A percentile compares a stretch with the other conserved stretches of the same genome.
Evolutionary conservation across 805 yeast genomes (phyloP).

Genomic region (Candida khao-thaluensis): DNA sequence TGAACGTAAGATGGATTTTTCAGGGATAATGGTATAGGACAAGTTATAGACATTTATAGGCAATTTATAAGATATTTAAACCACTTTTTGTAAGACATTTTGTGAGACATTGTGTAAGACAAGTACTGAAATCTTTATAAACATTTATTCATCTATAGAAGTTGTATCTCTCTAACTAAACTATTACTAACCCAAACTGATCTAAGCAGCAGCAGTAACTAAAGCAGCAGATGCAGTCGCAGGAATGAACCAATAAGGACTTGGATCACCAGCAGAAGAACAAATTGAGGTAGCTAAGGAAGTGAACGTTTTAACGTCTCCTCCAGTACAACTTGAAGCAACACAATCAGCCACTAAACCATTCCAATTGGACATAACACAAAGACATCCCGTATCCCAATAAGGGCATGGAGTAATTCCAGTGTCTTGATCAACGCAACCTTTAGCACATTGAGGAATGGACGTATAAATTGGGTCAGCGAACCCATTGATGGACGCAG

Average conservation of each 20-base stretch:
- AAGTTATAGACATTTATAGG: too few species aligned
- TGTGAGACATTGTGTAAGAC: too few species aligned
- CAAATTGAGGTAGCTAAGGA: conserved; percentile 29
- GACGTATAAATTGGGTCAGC: conserved; percentile 34
- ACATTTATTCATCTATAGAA: too few species aligned
- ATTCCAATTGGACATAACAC: conserved; percentile 38
- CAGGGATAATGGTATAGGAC: too few species aligned
- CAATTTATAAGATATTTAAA: too few species aligned
- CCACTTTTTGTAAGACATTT: too few species aligned
- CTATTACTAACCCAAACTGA: too few species aligned
- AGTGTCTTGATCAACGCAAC: conserved; percentile 31
- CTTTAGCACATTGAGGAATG: conserved; percentile 36
- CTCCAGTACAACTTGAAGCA: conserved; percentile 34
- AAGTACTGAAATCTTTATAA: too few species aligned
- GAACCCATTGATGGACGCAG: conserved; percentile 44
- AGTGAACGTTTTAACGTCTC: conserved; percentile 25
- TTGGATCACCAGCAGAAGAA: conserved; percentile 23
- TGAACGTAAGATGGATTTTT: too few species aligned
- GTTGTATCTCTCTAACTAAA: too few species aligned
- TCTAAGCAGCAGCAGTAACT: conserved; percentile 20
- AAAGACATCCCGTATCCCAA: conserved; percentile 47
- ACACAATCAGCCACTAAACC: conserved; percentile 37
- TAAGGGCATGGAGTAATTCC: conserved; percentile 42
- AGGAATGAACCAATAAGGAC: conserved; percentile 34
- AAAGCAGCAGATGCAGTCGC: conserved; percentile 22